Conservation (phyloP, 257 asterid species). For the Asclepias syriaca region DNA sequence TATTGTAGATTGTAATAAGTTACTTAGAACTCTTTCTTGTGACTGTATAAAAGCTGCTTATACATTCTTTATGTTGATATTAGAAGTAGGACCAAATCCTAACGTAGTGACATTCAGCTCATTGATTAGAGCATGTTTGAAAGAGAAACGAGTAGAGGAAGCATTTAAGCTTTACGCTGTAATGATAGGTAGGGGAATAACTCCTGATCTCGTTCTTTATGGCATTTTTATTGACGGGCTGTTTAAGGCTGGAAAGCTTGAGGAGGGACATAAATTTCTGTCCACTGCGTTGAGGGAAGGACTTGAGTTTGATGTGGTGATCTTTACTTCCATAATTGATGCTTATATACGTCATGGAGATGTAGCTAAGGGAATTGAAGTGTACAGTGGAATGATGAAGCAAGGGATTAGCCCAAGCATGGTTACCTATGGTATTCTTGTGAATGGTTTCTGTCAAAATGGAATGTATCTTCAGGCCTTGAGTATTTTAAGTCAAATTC, state of each 20-base stretch:
- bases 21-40: constrained; percentile 23
- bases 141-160: constrained; percentile 29
- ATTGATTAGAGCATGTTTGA: constrained; percentile 27
- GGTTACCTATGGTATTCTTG: constrained; percentile 36
- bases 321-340: constrained; percentile 33
- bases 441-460: constrained; percentile 14
- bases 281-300: constrained; percentile 29
- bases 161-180: constrained; percentile 32
- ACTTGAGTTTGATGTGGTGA: constrained; percentile 33
- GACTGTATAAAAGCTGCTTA: constrained; percentile 16
- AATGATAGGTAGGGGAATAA: constrained; percentile 29
- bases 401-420: constrained; percentile 32
- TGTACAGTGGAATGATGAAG: constrained; percentile 31
- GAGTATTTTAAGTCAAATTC: constrained; percentile 11
- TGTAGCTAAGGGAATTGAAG: constrained; percentile 22
- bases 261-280: constrained; percentile 29
- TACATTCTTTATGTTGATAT: constrained; percentile 23
- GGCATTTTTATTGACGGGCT: constrained; percentile 40
- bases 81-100: constrained; percentile 38
- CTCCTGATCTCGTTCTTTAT: constrained; percentile 34
- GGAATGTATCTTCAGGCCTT: constrained; percentile 15
- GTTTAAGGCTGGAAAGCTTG: constrained; percentile 33
- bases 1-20: constrained; percentile 33
- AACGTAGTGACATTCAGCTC: constrained; percentile 42
- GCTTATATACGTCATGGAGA: constrained; percentile 30